Evolutionary conservation across 208 protist genomes (phyloP).

Genomic region (Leishmania major): DNA sequence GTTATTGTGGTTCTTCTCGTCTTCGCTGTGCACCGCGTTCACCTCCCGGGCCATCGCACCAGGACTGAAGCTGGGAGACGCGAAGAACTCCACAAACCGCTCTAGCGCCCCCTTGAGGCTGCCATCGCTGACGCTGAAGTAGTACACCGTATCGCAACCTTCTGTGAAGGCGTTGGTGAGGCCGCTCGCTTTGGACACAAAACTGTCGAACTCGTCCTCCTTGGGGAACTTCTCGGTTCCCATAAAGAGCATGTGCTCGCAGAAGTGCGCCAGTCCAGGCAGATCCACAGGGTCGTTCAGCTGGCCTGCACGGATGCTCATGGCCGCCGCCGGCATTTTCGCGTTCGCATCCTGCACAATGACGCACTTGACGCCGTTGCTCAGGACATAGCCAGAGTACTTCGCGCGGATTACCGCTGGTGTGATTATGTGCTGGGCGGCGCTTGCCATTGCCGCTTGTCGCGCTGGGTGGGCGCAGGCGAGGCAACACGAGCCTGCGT

Average conservation of each 20-base stretch:
- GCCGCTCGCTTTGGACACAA: slow-evolving; percentile 76
- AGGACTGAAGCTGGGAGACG: slow-evolving; percentile 85
- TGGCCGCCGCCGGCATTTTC: slow-evolving; percentile 63
- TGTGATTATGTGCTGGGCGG: slow-evolving; percentile 46
- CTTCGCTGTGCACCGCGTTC: slow-evolving; percentile 93
- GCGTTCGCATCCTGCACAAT: slow-evolving; percentile 71
- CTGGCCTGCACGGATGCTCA: slow-evolving; percentile 73
- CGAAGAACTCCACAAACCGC: slow-evolving; percentile 95
- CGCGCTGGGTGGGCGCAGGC: background rate
- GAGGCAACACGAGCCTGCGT: background rate
- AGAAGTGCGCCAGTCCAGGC: slow-evolving; percentile 91
- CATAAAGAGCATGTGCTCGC: slow-evolving; percentile 96
- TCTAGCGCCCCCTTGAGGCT: slow-evolving; percentile 87
- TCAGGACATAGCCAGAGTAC: slow-evolving; percentile 62
- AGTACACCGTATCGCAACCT: slow-evolving; percentile 82
- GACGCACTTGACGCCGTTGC: slow-evolving; percentile 79
- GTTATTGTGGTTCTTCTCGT: slow-evolving; percentile 89
- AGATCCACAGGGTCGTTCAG: slow-evolving; percentile 69
- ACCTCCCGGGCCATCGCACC: slow-evolving; percentile 85
- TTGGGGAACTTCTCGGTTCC: slow-evolving; percentile 92
- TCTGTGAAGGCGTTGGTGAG: slow-evolving; percentile 89
- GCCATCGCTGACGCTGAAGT: slow-evolving; percentile 78
- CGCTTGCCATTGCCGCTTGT: slow-evolving; percentile 14
- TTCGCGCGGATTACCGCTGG: slow-evolving; percentile 40
- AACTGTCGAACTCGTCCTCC: slow-evolving; percentile 87